A percentile compares a stretch with the other conserved stretches of the same genome.
These are phyloP conservation scores for Pythium periplocum DNA, from an alignment of 352 stramenopile genomes.

Conservation along the genomic window DNA sequence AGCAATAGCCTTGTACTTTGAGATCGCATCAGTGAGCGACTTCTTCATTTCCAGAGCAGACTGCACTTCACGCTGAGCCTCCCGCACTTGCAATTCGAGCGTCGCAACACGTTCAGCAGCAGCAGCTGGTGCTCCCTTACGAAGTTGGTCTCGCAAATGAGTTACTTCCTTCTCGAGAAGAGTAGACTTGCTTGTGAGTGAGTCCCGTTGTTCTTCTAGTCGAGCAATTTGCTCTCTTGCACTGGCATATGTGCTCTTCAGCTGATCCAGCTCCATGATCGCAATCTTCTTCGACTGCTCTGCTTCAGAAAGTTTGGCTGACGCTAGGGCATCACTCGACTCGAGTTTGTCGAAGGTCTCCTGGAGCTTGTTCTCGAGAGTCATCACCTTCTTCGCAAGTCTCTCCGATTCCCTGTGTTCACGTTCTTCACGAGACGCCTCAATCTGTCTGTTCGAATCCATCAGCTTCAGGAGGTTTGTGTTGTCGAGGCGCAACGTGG, in stretches of 20 bases:
- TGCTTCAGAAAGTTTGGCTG: slow-evolving; percentile 33
- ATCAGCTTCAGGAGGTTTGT: slow-evolving; percentile 80
- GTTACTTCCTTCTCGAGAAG: slow-evolving; percentile 58
- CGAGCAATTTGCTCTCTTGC: slow-evolving; percentile 40
- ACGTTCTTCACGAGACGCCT: slow-evolving; percentile 51
- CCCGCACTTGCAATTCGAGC: slow-evolving; percentile 54
- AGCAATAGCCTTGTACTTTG: slow-evolving; percentile 72
- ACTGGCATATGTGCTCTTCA: slow-evolving; percentile 28
- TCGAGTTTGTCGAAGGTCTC: slow-evolving; percentile 62
- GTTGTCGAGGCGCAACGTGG: slow-evolving; percentile 56
- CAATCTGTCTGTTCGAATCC: slow-evolving; percentile 67
- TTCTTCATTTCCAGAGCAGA: slow-evolving; percentile 51
- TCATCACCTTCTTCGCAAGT: slow-evolving; percentile 39
- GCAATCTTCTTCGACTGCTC: slow-evolving; percentile 62
- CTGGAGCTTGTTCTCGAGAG: slow-evolving; percentile 50
- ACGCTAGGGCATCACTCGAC: slow-evolving; percentile 40
- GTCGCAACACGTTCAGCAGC: slow-evolving; percentile 52
- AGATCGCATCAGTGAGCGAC: slow-evolving; percentile 49
- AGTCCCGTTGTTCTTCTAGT: slow-evolving; percentile 46
- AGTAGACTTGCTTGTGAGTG: slow-evolving; percentile 31
- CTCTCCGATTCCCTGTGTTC: slow-evolving; percentile 42
- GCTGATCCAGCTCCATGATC: slow-evolving; percentile 28
- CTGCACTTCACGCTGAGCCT: slow-evolving; percentile 56
- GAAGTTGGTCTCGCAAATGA: slow-evolving; percentile 47
- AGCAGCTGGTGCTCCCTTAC: slow-evolving; percentile 54